Evolutionary conservation across 2,329 filamentous ascomycete species (phyloP), one percentile per base, ranked within the genome.

Genomic region (Chaetomiaceae sp.): DNA sequence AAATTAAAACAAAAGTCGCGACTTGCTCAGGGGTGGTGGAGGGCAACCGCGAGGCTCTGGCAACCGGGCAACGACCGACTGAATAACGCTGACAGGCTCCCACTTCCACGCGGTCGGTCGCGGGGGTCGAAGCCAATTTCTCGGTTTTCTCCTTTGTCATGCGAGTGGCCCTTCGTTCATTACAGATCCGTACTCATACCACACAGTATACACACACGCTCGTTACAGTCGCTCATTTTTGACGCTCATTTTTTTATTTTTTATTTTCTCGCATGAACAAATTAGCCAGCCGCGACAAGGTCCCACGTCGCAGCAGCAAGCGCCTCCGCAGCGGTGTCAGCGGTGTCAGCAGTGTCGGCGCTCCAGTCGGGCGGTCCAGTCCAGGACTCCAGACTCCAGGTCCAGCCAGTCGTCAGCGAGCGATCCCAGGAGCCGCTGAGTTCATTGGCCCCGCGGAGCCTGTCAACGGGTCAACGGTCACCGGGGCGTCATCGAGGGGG

Each of bases 1-100:
- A 60, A 60, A 59, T 60, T 60, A 59, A 57, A 58, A 55, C 55
- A 55, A 53, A 55, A 46, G 56, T 50, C 48, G 51, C 48, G 43
- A 33, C 25, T 27, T 39, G 54, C 31, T 50, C 53, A 50, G 47
- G 51, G 53, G 54, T n/a, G n/a, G n/a, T n/a, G n/a, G 31, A 14
- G 48, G 35, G 50, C 17, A 48, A 40, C 34, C 47, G 52, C 50
- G 50, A 50, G 46, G 47, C 44, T 50, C 34, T 48, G 44, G 44
- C 25, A 10, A 27, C 25, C 25, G 25, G 25, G 25, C 44, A 47
- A 43, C 39, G 34, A 17, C 33, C 23, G 27, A 46, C 35, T 51
- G 48, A 46, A 51, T 37, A 45, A 45, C 19, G 35, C 48, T 34
- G 42, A 40, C 43, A 47, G 31, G 49, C 44, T 43, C 49, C 43